Evolutionary conservation across 306 rosid genomes (phyloP), one percentile per base, ranked within the genome.

Genomic region (Fagus crenata): DNA sequence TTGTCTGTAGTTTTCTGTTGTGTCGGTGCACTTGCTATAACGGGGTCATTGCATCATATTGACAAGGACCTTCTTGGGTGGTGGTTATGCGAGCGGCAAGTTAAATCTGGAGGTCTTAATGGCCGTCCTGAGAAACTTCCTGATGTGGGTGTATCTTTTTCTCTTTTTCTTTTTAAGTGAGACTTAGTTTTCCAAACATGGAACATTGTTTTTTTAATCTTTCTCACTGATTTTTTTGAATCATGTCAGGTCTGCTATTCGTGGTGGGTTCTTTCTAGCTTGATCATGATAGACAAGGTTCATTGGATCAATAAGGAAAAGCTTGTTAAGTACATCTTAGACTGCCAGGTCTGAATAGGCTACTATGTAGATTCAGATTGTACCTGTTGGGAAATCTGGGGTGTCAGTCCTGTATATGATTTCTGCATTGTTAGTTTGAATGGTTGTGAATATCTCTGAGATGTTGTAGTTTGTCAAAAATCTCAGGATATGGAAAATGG

Each of bases 11-110:
- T 92, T 87, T 95, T 95, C 83, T 95, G 97, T 81, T 92, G 99
- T 73, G 99, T 92, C 72, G 97, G 89, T 64, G 97, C 97, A 77
- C 97, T 92, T 83, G 96, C 99, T 59, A 55, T 95, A 36, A 90
- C 84, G n/a, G 91, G 99, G 15, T 90, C 97, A 7, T 82, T 95
- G 73, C 91, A 92, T 81, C 92, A 83, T 76, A 41, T 92, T 72
- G 92, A 95, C 86, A 95, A 85, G 85, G 97, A 90, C 87, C 87
- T 95, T 77, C 92, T 88, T 35, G 97, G 97, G 33, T 89, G 99
- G 99, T 95, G 97, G 96, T 82, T 95, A 67, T 90, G 99, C 6
- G 99, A 95, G 87, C 86, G 97, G 37, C 97, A 92, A 87, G 97
- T 89, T 37, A 89, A 95, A 78, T 85, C 89, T 63, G 97, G 99